These are phyloP conservation scores for Podochytrium sp. DNA, from an alignment of 192 early-diverging fungal genomes.

Conservation along the genomic window DNA sequence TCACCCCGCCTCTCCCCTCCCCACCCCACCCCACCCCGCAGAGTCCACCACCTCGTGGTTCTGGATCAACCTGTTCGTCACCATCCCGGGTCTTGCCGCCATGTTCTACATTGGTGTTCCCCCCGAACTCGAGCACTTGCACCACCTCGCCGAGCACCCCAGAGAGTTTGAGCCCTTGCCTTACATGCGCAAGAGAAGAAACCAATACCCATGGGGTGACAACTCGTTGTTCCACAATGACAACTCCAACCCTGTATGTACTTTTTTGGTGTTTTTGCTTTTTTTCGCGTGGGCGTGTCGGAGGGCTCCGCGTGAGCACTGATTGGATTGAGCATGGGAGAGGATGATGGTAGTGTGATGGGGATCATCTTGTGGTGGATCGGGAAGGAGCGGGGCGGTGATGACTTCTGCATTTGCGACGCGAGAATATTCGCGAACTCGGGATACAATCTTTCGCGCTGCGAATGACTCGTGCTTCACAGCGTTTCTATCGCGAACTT, in stretches of 20 bases:
- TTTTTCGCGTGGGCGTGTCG: not conserved
- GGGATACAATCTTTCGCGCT: too few relatives aligned
- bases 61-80: constrained; percentile 47
- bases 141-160: constrained; percentile 55
- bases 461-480: too few relatives aligned
- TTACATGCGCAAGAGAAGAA: constrained; percentile 58
- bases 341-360: too few relatives aligned
- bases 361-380: too few relatives aligned
- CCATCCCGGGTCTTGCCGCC: constrained; percentile 48
- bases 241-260: constrained; percentile 37
- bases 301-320: not conserved
- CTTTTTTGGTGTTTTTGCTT: not conserved
- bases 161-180: constrained; percentile 43
- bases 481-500: too few relatives aligned
- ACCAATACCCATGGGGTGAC: constrained; percentile 58
- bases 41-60: constrained; percentile 49
- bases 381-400: too few relatives aligned
- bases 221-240: constrained; percentile 52
- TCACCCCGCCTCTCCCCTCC: not conserved
- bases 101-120: constrained; percentile 38
- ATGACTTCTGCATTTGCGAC: too few relatives aligned
- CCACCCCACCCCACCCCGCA: constrained; percentile 3
- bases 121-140: constrained; percentile 51
- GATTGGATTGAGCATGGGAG: too few relatives aligned
- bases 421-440: too few relatives aligned